phyloP scores from a whole-genome alignment of 2,329 filamentous ascomycete species.

The Chaetomium strumarium region DNA sequence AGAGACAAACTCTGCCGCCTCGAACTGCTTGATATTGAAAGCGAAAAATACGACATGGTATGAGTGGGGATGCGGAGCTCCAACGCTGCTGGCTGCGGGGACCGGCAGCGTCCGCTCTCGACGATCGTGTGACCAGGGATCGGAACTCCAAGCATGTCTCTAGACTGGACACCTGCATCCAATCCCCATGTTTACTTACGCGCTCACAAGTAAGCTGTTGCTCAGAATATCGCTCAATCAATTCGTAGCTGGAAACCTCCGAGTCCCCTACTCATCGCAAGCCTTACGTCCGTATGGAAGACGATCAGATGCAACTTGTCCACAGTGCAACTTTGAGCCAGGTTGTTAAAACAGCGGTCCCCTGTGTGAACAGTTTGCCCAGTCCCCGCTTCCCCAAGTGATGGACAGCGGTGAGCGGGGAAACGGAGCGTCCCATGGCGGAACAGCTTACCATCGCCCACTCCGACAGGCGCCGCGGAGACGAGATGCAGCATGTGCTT shows the following conservation, averaged over 20 bases:
- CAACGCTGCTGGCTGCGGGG: background rate
- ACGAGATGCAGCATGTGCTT: no score
- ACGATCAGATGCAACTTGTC: background rate
- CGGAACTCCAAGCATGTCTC: background rate
- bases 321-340: no score
- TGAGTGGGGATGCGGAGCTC: conserved; percentile 1
- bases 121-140: conserved; percentile 14
- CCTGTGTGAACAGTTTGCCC: background rate
- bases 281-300: background rate
- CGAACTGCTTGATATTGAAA: background rate
- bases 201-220: background rate
- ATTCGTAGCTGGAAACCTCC: background rate
- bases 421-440: background rate
- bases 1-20: background rate
- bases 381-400: background rate
- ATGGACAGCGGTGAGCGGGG: background rate
- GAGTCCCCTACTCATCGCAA: background rate
- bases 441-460: background rate
- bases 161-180: background rate
- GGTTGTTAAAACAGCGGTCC: no score
- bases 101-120: background rate
- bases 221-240: background rate
- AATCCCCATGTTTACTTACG: background rate
- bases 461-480: no score
- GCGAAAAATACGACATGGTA: conserved; percentile 1